Base-by-base conservation (phyloP, 768 basidiomycete species). In the Cystofilobasidium capitatum region DNA sequence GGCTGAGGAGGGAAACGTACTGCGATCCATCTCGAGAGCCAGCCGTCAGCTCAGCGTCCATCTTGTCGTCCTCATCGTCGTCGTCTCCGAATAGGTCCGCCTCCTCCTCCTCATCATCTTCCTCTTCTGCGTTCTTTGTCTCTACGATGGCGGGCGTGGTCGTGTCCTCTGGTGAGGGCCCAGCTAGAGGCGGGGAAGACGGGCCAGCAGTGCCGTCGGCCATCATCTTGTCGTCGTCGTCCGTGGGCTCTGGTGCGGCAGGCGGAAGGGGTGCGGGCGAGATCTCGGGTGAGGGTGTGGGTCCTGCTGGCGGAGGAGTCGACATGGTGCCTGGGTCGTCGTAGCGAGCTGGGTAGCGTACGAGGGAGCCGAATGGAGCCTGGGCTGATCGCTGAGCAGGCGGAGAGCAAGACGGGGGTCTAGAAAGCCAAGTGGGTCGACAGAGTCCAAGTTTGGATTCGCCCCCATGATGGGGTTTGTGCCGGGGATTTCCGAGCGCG, bases 1-100 rank as follows among this genome's bases (percentile, higher is more conserved):
- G 54, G 12, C n/a, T 24, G 26, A 10, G 54, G 12, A 31, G 24
- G 54, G 12, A 16, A 6, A 31, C 16, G 29, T 26, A 4, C 20
- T n/a, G 24, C 47, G 29, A 31, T 22, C 36, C 35, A 12, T 54
- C 33, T 31, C 20, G 49, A 4, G 17, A 33, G n/a, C 35, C 39
- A 40, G 44, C 44, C 44, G 17, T 26, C 35, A 49, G 45, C 2
- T n/a, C 62, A 3, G 20, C 44, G 26, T 33, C 36, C 62, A 37
- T 49, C 62, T 35, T 24, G 29, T 35, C 58, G 16, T 33, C 58
- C 29, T 36, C 65, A 14, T 58, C 64, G 14, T 47, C 54, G 17
- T 65, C 64, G 17, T 66, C 65, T 9, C 65, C 65, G 51, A 66
- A 66, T 7, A 66, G 58, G 37, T 66, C 65, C 9, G 31, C 65